Conservation (phyloP, 495 filamentous ascomycete genomes). For the Opeltia flavorubescens region DNA sequence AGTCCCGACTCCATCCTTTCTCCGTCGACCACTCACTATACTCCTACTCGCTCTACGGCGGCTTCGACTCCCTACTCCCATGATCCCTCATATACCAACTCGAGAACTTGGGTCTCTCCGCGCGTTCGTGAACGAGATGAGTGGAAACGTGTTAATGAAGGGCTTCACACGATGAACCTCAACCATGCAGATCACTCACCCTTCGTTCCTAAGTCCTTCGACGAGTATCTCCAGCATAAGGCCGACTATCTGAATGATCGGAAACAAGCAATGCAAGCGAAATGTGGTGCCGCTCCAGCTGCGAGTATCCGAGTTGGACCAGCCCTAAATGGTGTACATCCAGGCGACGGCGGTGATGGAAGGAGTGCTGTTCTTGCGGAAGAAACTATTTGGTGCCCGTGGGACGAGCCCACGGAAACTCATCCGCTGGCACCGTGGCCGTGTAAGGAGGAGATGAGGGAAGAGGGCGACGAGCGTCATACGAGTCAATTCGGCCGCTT, state of each 20-base stretch:
- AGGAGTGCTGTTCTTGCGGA: conserved; percentile 11
- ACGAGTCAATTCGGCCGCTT: conserved; percentile 18
- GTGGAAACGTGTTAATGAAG: conserved; percentile 10
- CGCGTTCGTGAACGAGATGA: conserved; percentile 10
- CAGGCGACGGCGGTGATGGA: conserved; percentile 7
- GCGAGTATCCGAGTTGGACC: neutral
- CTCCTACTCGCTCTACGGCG: neutral
- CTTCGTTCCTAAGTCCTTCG: conserved; percentile 13
- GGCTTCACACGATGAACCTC: conserved; percentile 11
- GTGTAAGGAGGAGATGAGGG: conserved; percentile 16
- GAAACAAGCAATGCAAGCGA: neutral
- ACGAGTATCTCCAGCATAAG: conserved; percentile 15
- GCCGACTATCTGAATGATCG: neutral
- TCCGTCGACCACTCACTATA: neutral
- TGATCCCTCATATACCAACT: conserved; percentile 12
- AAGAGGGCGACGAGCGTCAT: conserved; percentile 20
- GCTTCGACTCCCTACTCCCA: neutral
- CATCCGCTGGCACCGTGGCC: conserved; percentile 18
- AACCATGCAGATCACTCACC: conserved; percentile 15
- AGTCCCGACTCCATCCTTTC: neutral
- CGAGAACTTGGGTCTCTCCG: conserved; percentile 16
- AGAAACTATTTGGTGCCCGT: conserved; percentile 16
- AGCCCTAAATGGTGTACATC: conserved; percentile 9
- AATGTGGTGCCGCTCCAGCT: neutral
- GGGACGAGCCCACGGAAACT: conserved; percentile 1